Evolutionary conservation across 495 filamentous ascomycete genomes (phyloP).

Genomic region (Lasiosphaeris hirsuta): DNA sequence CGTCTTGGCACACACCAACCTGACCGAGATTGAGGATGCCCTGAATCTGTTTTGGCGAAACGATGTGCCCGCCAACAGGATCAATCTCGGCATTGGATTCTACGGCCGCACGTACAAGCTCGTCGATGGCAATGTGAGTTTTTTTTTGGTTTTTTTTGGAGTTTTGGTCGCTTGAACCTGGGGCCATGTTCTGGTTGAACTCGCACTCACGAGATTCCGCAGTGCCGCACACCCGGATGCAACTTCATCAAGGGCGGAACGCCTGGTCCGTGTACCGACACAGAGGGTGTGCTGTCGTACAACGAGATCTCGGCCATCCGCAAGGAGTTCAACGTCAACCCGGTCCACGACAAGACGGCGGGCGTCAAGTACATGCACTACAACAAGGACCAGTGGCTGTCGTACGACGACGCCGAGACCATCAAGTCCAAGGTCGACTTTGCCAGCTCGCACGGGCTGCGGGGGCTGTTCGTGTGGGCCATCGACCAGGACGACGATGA

Average conservation of each 20-base stretch:
- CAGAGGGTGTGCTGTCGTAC: constrained; percentile 35
- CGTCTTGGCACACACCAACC: constrained; percentile 50
- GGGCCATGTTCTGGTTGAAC: no score
- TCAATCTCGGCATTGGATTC: constrained; percentile 50
- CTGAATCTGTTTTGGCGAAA: constrained; percentile 53
- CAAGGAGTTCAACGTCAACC: constrained; percentile 10
- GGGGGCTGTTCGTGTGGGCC: constrained; percentile 37
- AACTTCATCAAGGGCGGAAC: constrained; percentile 25
- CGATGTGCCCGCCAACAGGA: constrained; percentile 37
- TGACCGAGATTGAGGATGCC: constrained; percentile 52
- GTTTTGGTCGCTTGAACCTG: no score
- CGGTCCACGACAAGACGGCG: constrained; percentile 22
- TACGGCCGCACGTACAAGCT: constrained; percentile 47
- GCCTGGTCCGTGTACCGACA: constrained; percentile 33
- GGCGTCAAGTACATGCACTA: constrained; percentile 42
- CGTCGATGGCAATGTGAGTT: constrained; percentile 2
- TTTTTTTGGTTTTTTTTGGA: no score
- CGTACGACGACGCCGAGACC: constrained; percentile 42
- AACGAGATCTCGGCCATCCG: constrained; percentile 39
- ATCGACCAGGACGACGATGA: constrained; percentile 27
- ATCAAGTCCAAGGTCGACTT: constrained; percentile 40
- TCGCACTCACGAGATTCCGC: background rate
- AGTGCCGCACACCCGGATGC: constrained; percentile 28
- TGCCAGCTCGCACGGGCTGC: constrained; percentile 32
- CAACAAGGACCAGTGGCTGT: constrained; percentile 45